Evolutionary conservation across 2,329 filamentous ascomycete species (phyloP).

Genomic region (Fusarium robinianum): DNA sequence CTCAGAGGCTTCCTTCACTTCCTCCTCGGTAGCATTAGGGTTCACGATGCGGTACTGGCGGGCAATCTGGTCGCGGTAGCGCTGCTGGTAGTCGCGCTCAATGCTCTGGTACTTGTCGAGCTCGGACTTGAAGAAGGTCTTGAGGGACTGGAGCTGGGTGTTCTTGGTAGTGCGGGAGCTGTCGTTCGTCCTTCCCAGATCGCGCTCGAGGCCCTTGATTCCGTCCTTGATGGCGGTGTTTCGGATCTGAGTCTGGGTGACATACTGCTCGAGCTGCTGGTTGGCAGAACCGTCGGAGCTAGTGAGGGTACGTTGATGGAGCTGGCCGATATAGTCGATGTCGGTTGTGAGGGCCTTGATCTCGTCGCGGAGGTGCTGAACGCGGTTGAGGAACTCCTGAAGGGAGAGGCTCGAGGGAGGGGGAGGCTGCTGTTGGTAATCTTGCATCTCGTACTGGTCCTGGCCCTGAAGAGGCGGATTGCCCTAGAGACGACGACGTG

Average conservation of each 20-base stretch:
- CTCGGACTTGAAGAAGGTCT: conserved; percentile 72
- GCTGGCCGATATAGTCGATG: conserved; percentile 67
- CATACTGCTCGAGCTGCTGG: conserved; percentile 66
- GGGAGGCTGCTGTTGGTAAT: conserved; percentile 49
- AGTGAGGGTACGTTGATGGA: conserved; percentile 73
- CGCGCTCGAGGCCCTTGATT: conserved; percentile 75
- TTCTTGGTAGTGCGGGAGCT: conserved; percentile 67
- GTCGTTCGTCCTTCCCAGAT: conserved; percentile 67
- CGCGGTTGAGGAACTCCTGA: conserved; percentile 69
- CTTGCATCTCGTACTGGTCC: conserved; percentile 60
- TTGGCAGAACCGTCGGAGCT: conserved; percentile 63
- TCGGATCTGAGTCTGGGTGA: conserved; percentile 71
- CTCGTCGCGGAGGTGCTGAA: conserved; percentile 68
- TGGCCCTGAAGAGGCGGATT: conserved; percentile 38
- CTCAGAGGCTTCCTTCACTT: conserved; percentile 70
- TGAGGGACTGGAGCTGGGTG: conserved; percentile 70
- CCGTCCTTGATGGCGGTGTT: conserved; percentile 79
- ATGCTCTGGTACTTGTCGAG: conserved; percentile 72
- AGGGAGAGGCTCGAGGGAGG: conserved; percentile 53
- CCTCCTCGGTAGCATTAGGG: conserved; percentile 74
- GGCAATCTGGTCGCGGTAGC: conserved; percentile 77
- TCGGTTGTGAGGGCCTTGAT: conserved; percentile 69
- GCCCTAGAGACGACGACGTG: conserved; percentile 21
- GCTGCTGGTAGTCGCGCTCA: conserved; percentile 70
- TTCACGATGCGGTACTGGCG: conserved; percentile 83